phyloP scores from a whole-genome alignment of 768 basidiomycete genomes.

The Collybiopsis confluens region DNA sequence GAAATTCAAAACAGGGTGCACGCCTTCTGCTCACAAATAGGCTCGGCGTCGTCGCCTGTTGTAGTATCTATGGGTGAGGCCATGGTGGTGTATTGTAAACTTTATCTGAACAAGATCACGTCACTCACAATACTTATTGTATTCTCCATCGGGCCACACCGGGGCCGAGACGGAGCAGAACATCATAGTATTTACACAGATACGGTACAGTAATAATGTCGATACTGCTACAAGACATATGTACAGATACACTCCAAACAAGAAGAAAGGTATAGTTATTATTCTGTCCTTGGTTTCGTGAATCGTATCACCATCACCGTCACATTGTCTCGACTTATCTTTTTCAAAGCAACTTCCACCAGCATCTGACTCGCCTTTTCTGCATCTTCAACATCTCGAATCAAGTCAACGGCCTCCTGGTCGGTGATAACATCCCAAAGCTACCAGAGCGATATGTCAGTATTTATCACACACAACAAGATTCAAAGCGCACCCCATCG shows the following conservation, averaged over 20 bases:
- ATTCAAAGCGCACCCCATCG: conserved; percentile 57
- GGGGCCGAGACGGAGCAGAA: too few relatives aligned
- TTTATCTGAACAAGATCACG: too few relatives aligned
- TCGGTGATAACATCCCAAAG: conserved; percentile 78
- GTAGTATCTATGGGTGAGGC: too few relatives aligned
- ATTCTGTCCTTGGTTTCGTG: conserved; percentile 21
- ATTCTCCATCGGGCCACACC: too few relatives aligned
- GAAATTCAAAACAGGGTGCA: not conserved
- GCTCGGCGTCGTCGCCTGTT: too few relatives aligned
- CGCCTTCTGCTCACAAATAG: not conserved
- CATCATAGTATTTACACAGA: not conserved
- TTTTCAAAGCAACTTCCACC: conserved; percentile 60
- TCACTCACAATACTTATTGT: too few relatives aligned
- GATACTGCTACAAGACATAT: conserved; percentile 1
- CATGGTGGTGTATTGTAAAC: too few relatives aligned
- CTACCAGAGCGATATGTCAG: conserved; percentile 28
- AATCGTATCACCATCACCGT: conserved; percentile 66
- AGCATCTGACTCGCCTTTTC: conserved; percentile 56
- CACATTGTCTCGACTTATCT: conserved; percentile 71
- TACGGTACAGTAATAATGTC: conserved; percentile 2
- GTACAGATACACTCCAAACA: not conserved
- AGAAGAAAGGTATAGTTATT: not conserved
- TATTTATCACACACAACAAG: conserved; percentile 1
- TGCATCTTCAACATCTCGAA: conserved; percentile 48
- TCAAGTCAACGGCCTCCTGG: conserved; percentile 65